Evolutionary conservation across 768 basidiomycete genomes (phyloP).

Genomic region (Dioszegia crocea): DNA sequence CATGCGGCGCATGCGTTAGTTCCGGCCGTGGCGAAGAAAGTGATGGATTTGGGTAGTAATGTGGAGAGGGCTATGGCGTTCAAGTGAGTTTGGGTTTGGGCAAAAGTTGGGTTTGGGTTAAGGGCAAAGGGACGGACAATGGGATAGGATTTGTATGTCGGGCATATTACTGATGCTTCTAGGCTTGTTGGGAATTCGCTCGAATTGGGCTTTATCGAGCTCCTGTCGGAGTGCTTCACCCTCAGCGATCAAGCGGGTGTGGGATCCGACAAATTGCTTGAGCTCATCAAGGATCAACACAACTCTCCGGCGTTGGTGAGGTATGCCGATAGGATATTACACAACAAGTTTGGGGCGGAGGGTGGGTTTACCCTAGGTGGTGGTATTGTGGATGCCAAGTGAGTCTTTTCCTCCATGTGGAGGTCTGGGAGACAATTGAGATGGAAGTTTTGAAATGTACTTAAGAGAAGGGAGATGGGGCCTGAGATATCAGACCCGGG

Average conservation of each 20-base stretch:
- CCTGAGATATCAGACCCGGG: neutral
- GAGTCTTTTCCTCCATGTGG: conserved; percentile 35
- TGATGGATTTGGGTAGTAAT: conserved; percentile 73
- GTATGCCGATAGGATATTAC: conserved; percentile 56
- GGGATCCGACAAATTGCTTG: conserved; percentile 55
- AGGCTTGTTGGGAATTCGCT: conserved; percentile 78
- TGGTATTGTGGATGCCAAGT: conserved; percentile 81
- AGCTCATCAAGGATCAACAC: conserved; percentile 58
- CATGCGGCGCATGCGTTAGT: conserved; percentile 71
- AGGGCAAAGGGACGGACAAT: neutral
- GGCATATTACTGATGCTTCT: conserved; percentile 59
- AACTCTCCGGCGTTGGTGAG: conserved; percentile 60
- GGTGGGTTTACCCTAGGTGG: conserved; percentile 75
- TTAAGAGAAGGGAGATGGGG: neutral
- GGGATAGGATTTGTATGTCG: neutral
- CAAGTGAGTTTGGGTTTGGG: conserved; percentile 42
- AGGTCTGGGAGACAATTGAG: too few species aligned
- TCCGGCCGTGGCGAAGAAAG: conserved; percentile 69
- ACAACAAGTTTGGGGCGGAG: conserved; percentile 69
- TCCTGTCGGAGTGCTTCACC: conserved; percentile 77
- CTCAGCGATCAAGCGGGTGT: conserved; percentile 81
- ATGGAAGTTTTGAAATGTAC: neutral
- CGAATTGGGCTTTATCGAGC: conserved; percentile 69
- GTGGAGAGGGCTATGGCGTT: conserved; percentile 59
- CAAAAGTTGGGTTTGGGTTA: too few species aligned